Percentiles rank a stretch among this genome's conserved stretches.
Evolutionary conservation across 306 rosid species (phyloP).

Genomic region (Cajanus cajan): DNA sequence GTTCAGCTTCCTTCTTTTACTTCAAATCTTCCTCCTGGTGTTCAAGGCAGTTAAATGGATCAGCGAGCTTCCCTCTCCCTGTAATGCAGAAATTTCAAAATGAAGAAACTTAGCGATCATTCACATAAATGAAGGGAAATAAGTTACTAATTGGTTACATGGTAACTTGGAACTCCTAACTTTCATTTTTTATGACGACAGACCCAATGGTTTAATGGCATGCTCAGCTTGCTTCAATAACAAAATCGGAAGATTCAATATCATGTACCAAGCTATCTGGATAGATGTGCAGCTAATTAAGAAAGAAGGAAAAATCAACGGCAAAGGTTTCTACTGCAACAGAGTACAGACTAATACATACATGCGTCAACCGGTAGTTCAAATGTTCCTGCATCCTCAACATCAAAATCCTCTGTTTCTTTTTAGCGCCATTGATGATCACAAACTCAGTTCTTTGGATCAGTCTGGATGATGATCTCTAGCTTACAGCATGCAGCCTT

Average conservation of each 20-base stretch:
- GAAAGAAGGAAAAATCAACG: neutral
- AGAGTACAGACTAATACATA: slow-evolving; percentile 4
- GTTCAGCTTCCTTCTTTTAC: slow-evolving; percentile 89
- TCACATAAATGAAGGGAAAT: neutral
- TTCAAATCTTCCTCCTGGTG: slow-evolving; percentile 82
- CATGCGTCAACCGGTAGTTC: slow-evolving; percentile 89
- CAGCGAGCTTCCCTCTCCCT: slow-evolving; percentile 67
- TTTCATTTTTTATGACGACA: no score
- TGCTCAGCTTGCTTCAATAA: neutral
- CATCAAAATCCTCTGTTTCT: slow-evolving; percentile 71
- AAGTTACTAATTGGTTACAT: no score
- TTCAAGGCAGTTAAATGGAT: slow-evolving; percentile 84
- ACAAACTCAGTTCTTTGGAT: slow-evolving; percentile 84
- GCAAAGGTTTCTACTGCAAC: neutral
- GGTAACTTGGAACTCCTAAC: no score
- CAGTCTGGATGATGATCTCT: slow-evolving; percentile 86
- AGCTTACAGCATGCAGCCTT: slow-evolving; percentile 87
- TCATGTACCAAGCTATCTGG: neutral
- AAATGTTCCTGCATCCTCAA: slow-evolving; percentile 87
- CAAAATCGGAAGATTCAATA: slow-evolving; percentile 14
- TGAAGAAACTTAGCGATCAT: neutral
- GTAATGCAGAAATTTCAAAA: slow-evolving; percentile 3
- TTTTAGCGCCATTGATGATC: slow-evolving; percentile 70
- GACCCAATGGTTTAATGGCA: neutral
- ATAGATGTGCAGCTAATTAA: neutral